Evolutionary conservation across 164 flowering plant species (phyloP), one percentile per base, ranked within the genome.

Genomic region (Magnolia officinalis): DNA sequence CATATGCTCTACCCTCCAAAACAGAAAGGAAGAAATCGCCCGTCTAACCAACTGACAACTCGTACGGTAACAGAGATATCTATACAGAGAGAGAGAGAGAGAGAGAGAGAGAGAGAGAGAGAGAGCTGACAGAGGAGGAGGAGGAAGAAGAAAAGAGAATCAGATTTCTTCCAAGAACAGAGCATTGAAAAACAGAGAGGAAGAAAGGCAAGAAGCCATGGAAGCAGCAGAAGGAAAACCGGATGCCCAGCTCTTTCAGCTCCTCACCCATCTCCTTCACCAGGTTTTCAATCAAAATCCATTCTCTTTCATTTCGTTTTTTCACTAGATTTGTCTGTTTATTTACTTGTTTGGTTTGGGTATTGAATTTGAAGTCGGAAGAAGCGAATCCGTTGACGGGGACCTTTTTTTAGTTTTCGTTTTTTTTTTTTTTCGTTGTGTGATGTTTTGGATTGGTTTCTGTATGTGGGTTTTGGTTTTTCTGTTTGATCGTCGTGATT

Each of bases 231-330:
- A 68, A 37, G 85, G 82, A 29, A 84, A 84, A 76, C 71, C 88
- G 74, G 93, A 90, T 64, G 85, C 87, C 1, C 89, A 87, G 86
- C 87, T 92, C 37, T 92, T 92, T 77, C 84, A 89, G 77, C 89
- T 92, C 9, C 89, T 92, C 23, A 81, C 91, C 45, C 76, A 67
- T 86, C 92, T 92, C 71, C 94, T 92, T 29, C 88, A 88, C 14
- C 82, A 90, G 92, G 91, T 89, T 59, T 50, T 16, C 21, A 14
- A n/a, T 21, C 68, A 24, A 8, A 2, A 5, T 21, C 26, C 18
- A 13, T 21, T 72, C 19, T 26, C n/a, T 76, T 16, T 19, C 29
- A 45, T 21, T 74, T 49, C 11, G 29, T 65, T 65, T 65, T 20
- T 65, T 10, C 13, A 8, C 11, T 65, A n/a, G 4, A 4, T 21